Conservation (phyloP, 2,329 filamentous ascomycete species). For the Aspergillus quadricinctus region DNA sequence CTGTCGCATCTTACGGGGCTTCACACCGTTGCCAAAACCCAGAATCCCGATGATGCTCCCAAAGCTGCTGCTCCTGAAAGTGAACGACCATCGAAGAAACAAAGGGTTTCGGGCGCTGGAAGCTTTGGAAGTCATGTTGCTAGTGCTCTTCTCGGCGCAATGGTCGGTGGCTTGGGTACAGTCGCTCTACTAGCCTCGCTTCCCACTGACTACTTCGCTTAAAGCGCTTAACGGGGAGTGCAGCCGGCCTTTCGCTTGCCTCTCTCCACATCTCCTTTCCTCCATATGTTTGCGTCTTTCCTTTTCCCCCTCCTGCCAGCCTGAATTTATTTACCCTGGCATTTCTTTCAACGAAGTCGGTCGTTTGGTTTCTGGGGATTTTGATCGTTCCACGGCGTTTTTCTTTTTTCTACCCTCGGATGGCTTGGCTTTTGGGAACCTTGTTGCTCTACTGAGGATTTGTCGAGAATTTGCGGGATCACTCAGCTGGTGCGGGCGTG, state of each 20-base stretch:
- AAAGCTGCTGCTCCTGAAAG: conserved; percentile 10
- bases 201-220: conserved; percentile 41
- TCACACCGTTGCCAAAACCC: not conserved
- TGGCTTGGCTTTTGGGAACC: not conserved
- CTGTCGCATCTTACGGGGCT: conserved; percentile 12
- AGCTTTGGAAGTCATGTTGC: conserved; percentile 35
- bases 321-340: not conserved
- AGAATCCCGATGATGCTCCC: not conserved
- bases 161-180: conserved; percentile 40
- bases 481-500: not conserved
- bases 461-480: not conserved
- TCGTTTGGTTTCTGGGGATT: not conserved
- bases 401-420: not conserved
- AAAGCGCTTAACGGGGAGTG: conserved; percentile 1
- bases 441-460: not conserved
- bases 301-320: not conserved
- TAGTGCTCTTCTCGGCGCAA: conserved; percentile 36
- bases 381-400: not conserved
- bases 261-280: conserved; percentile 3
- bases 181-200: conserved; percentile 39
- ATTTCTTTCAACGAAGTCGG: not conserved
- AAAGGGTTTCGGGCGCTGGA: conserved; percentile 17
- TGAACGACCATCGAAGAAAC: conserved; percentile 25
- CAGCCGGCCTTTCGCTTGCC: conserved; percentile 2
- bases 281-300: not conserved